Evolutionary conservation across 2,329 filamentous ascomycete species (phyloP).

Genomic region (Trichoderma sp.): DNA sequence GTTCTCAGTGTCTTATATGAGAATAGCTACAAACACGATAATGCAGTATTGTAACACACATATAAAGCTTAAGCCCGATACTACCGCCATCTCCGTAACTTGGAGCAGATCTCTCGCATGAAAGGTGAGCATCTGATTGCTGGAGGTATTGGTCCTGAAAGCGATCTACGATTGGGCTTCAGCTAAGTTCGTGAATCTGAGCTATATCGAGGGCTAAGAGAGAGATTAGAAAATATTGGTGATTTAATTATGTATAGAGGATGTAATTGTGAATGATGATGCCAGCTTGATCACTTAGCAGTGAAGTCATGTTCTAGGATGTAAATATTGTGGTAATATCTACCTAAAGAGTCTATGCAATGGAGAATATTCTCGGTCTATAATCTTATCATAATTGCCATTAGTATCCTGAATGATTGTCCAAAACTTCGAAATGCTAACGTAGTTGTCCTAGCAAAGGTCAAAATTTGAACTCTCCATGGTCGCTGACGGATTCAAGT

Average conservation of each 20-base stretch:
- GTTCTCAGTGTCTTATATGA: fast-evolving
- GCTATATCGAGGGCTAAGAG: fast-evolving
- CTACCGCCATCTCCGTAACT: neutral
- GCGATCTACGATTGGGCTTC: neutral
- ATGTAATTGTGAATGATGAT: neutral
- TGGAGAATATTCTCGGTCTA: neutral
- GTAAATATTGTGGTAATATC: neutral
- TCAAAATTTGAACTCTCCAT: neutral
- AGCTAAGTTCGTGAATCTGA: neutral
- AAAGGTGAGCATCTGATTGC: neutral
- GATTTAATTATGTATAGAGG: neutral
- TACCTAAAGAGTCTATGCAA: neutral
- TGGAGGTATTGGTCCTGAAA: fast-evolving
- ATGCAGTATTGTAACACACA: neutral
- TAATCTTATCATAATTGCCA: neutral
- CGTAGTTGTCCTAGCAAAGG: neutral
- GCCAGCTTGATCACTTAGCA: neutral
- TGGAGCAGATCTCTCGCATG: neutral
- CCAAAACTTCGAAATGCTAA: neutral
- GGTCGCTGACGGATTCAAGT: neutral
- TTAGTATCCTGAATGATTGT: fast-evolving
- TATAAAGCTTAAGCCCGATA: neutral
- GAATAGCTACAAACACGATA: neutral
- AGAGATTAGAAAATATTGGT: neutral
- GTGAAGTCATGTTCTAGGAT: neutral